Evolutionary conservation across 2,329 filamentous ascomycete species (phyloP).

Genomic region (Fusarium miscanthi): DNA sequence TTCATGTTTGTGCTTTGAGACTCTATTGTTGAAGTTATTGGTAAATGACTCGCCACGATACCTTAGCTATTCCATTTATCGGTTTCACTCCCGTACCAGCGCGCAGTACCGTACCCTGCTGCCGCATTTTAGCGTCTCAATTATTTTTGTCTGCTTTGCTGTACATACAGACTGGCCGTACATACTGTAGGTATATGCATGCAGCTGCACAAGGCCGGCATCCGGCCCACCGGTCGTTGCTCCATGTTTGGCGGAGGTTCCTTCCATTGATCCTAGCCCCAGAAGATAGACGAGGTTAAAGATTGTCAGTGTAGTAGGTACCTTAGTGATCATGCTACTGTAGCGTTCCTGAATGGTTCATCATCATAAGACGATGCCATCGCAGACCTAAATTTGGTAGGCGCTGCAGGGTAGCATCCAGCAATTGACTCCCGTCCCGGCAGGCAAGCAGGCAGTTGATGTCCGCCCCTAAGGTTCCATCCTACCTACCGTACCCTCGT

Average conservation of each 20-base stretch:
- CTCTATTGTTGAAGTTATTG: slow-evolving; percentile 8
- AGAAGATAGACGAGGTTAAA: not conserved
- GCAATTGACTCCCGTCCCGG: not conserved
- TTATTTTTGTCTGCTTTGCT: slow-evolving; percentile 31
- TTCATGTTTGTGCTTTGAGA: not conserved
- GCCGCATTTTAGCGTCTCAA: slow-evolving; percentile 20
- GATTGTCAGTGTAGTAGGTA: not conserved
- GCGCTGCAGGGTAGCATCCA: not conserved
- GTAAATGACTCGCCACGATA: slow-evolving; percentile 33
- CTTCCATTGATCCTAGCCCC: slow-evolving; percentile 15
- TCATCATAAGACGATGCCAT: not conserved
- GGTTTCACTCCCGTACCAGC: slow-evolving; percentile 21
- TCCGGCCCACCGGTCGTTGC: slow-evolving; percentile 40
- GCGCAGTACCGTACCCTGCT: slow-evolving; percentile 6
- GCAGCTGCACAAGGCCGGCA: slow-evolving; percentile 41
- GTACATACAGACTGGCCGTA: not conserved
- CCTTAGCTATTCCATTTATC: slow-evolving; percentile 1
- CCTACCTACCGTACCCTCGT: not conserved
- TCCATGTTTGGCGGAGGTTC: slow-evolving; percentile 22
- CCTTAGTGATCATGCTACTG: not conserved
- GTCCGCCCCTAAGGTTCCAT: not conserved
- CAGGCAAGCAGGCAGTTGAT: not conserved
- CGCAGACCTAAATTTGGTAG: not conserved
- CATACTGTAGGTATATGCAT: slow-evolving; percentile 26
- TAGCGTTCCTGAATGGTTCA: not conserved